phyloP scores from a whole-genome alignment of 306 rosid genomes.

The Quercus wislizeni region DNA sequence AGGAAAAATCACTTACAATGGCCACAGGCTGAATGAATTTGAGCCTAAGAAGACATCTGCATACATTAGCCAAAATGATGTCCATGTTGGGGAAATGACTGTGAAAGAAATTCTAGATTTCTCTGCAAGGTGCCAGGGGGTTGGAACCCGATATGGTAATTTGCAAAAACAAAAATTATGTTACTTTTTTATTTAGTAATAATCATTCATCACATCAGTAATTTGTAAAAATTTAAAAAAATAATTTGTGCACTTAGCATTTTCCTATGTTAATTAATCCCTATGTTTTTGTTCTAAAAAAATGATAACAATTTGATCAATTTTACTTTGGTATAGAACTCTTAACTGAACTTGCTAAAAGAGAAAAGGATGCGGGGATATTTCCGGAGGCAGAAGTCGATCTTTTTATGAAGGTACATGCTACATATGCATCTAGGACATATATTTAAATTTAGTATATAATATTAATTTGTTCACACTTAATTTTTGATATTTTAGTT shows the following conservation, averaged over 20 bases:
- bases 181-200: too few relatives aligned
- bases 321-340: conserved; percentile 44
- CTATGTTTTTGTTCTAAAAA: too few relatives aligned
- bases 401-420: conserved; percentile 89
- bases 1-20: conserved; percentile 77
- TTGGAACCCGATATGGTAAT: conserved; percentile 88
- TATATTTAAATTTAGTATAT: not conserved
- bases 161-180: not conserved
- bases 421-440: not conserved
- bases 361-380: conserved; percentile 81
- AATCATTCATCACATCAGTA: too few relatives aligned
- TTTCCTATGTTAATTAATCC: not conserved
- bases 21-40: conserved; percentile 64
- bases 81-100: conserved; percentile 89
- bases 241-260: too few relatives aligned
- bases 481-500: not conserved
- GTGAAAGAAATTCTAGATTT: conserved; percentile 95
- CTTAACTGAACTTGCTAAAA: conserved; percentile 63
- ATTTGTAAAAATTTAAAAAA: too few relatives aligned
- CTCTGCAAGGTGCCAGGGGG: conserved; percentile 94
- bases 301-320: not conserved
- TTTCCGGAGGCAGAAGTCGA: conserved; percentile 90
- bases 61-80: conserved; percentile 92
- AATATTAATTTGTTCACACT: too few relatives aligned
- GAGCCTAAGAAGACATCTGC: conserved; percentile 91